Evolutionary conservation across 371 early-diverging fungal species (phyloP).

Genomic region (Apophysomyces trapeziformis): DNA sequence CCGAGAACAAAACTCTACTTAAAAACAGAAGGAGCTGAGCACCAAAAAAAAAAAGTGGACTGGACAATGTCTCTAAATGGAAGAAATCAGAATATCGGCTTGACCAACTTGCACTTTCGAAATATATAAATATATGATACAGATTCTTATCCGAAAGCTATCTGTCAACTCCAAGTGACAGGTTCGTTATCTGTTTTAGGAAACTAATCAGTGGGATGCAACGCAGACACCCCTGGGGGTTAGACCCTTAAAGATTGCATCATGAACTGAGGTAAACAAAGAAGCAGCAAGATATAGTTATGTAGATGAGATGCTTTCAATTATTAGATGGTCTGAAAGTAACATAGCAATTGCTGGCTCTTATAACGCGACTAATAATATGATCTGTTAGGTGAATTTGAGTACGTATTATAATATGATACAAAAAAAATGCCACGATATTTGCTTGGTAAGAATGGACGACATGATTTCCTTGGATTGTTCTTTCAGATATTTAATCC

Average conservation of each 20-base stretch:
- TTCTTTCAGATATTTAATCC: no score
- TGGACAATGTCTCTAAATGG: neutral
- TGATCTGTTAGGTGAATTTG: no score
- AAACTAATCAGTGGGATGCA: neutral
- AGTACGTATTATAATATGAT: no score
- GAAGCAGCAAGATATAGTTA: neutral
- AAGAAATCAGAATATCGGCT: neutral
- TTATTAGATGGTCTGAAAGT: no score
- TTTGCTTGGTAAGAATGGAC: no score
- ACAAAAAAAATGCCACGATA: no score
- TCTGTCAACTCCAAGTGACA: slow-evolving; percentile 5
- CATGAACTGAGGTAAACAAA: no score
- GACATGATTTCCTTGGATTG: no score
- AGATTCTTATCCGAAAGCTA: neutral
- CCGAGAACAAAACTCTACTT: neutral
- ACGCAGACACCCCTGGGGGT: slow-evolving; percentile 1
- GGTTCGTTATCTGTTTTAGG: slow-evolving; percentile 2
- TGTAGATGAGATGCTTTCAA: neutral
- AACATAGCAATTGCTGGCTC: no score
- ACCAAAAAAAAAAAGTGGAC: neutral
- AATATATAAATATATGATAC: neutral
- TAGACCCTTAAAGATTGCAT: neutral
- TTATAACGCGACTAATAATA: no score
- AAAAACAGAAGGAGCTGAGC: slow-evolving; percentile 7
- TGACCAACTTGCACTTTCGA: neutral